phyloP scores from a whole-genome alignment of 192 early-diverging fungal species.

The Coemansia pectinata region DNA sequence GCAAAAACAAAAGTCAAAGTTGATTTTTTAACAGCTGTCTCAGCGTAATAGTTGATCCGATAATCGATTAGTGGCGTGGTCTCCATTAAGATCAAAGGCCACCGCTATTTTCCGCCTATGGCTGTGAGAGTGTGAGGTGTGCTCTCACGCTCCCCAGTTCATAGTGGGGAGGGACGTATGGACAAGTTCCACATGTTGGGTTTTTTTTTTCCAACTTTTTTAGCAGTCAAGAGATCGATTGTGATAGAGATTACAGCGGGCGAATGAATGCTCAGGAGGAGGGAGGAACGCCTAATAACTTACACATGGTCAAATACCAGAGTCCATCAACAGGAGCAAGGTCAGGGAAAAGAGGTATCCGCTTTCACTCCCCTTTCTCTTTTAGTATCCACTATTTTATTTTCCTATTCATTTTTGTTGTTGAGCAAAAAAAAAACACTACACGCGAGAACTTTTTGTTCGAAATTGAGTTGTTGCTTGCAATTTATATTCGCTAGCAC shows the following conservation, averaged over 20 bases:
- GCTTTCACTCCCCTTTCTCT: neutral
- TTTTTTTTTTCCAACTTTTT: constrained; percentile 8
- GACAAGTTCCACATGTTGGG: constrained; percentile 34
- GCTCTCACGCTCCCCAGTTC: neutral
- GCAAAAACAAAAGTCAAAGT: neutral
- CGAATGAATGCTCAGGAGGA: neutral
- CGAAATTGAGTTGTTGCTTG: neutral
- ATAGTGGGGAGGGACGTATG: constrained; percentile 16
- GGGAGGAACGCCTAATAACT: neutral
- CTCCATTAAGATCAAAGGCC: too few relatives aligned
- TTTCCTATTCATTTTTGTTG: neutral
- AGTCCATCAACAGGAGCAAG: neutral
- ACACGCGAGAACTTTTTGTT: neutral
- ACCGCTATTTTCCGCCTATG: neutral
- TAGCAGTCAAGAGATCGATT: constrained; percentile 1
- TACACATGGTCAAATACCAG: neutral
- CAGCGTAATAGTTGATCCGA: neutral
- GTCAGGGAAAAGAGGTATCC: neutral
- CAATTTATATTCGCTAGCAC: neutral
- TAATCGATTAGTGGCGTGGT: neutral
- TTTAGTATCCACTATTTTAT: neutral
- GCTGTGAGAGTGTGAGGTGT: neutral
- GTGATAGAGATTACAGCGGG: neutral
- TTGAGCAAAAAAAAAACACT: neutral
- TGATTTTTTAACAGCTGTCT: neutral